phyloP scores from a whole-genome alignment of 768 basidiomycete species.

The Xerocomellus chrysenteron region DNA sequence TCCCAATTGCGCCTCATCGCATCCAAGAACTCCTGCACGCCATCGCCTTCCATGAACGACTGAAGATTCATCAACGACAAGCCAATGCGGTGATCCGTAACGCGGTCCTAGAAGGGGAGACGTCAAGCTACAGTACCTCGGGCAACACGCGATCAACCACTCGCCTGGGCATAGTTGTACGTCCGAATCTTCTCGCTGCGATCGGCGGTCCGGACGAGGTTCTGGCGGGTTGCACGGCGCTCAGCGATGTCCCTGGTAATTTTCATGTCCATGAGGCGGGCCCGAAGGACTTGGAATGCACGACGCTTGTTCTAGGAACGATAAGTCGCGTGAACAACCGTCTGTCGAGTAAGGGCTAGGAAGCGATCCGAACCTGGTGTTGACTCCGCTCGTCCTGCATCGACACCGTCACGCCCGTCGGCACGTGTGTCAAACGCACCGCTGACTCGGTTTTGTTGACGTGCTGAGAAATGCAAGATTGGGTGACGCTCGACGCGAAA shows the following conservation, averaged over 20 bases:
- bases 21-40: constrained; percentile 54
- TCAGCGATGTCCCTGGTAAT: constrained; percentile 67
- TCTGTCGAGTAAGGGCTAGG: not conserved
- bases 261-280: constrained; percentile 81
- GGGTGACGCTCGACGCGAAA: not conserved
- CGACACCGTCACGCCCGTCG: constrained; percentile 91
- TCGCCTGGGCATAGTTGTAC: constrained; percentile 88
- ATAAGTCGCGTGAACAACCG: not conserved
- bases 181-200: constrained; percentile 95
- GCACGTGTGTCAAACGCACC: constrained; percentile 88
- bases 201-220: constrained; percentile 78
- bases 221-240: constrained; percentile 65
- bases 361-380: constrained; percentile 61
- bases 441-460: constrained; percentile 99
- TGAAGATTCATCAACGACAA: constrained; percentile 67
- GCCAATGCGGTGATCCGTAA: constrained; percentile 91
- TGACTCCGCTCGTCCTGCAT: constrained; percentile 99
- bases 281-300: constrained; percentile 87
- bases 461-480: constrained; percentile 53
- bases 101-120: constrained; percentile 61
- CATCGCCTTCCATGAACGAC: constrained; percentile 66
- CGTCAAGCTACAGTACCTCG: not conserved
- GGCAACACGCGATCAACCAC: not conserved
- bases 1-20: constrained; percentile 56
- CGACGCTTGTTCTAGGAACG: constrained; percentile 76